Evolutionary conservation across 192 early-diverging fungal species (phyloP), one percentile per base, ranked within the genome.

Genomic region (Allomyces macrogynus): DNA sequence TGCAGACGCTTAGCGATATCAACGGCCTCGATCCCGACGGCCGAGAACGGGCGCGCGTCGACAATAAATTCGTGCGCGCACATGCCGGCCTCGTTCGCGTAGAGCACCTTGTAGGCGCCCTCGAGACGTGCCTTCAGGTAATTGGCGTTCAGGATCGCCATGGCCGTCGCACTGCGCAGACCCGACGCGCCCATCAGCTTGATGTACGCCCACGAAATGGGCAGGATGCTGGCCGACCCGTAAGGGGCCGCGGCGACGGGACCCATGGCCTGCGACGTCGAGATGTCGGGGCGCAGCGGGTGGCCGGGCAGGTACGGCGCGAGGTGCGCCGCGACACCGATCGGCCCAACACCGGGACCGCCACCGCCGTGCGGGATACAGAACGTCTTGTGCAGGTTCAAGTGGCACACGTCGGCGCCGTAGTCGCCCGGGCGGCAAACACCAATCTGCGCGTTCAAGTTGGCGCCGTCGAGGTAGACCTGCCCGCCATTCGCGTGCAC

Each of bases 1-100:
- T 94, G 88, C 62, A 99, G 83, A 49, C 96, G 89, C 84, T 99
- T 99, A 75, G 96, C 96, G 74, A 99, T 85, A 72, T 99, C 96
- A 64, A 99, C 89, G 11, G 88, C 96, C 72, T 93, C 84, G 71
- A 99, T 75, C 44, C 84, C 86, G 18, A 88, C 81, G 11, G 76
- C 79, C 64, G 73, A 79, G 71, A 99, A 97, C n/a, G 89, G 88
- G 61, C 93, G 85, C 54, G 87, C 86, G 75, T 99, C 96, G 44
- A 99, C 81, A 67, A 99, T 97, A 78, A 99, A 99, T 77, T 99
- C 96, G 80, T 99, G 96, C 9, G 92, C 96, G 73, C 96, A 99
- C 79, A 89, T 84, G 64, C 94, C 93, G 66, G 95, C 83, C 49
- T 88, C 77, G 78, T 97, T 96, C 27, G 89, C 89, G 76, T 76